Conservation (phyloP, 2,329 filamentous ascomycete genomes). For the Botryosphaeria agaves region DNA sequence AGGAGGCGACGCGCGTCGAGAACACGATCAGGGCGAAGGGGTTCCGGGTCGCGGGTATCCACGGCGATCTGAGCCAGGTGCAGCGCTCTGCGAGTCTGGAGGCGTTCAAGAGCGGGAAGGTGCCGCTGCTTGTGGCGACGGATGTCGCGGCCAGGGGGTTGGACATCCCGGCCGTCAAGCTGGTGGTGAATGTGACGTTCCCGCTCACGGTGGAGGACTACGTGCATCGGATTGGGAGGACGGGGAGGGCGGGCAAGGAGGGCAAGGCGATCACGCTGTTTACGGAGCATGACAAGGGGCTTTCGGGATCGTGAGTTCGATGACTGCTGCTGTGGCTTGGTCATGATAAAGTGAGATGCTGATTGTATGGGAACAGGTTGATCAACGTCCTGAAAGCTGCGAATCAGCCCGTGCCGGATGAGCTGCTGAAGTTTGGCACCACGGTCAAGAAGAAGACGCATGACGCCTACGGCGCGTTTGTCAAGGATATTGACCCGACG, state of each 20-base stretch:
- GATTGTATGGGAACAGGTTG: constrained; percentile 40
- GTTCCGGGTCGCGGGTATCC: constrained; percentile 75
- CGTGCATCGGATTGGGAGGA: constrained; percentile 91
- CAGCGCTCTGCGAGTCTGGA: constrained; percentile 76
- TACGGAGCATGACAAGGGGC: constrained; percentile 83
- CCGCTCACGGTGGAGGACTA: constrained; percentile 94
- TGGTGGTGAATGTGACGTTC: constrained; percentile 91
- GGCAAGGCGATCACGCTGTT: constrained; percentile 87
- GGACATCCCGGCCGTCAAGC: constrained; percentile 87
- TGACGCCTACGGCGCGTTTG: constrained; percentile 87
- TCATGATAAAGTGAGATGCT: constrained; percentile 5
- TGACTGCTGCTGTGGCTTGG: background rate
- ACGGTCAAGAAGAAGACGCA: constrained; percentile 99
- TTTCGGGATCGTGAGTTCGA: constrained; percentile 67
- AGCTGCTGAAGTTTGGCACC: constrained; percentile 85
- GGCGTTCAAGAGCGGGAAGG: constrained; percentile 73
- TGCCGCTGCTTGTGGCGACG: constrained; percentile 78
- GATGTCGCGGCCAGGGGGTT: constrained; percentile 89
- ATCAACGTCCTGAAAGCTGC: constrained; percentile 93
- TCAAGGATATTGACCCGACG: constrained; percentile 72
- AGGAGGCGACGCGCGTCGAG: constrained; percentile 85
- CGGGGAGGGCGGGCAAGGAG: constrained; percentile 77
- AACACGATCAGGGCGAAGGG: constrained; percentile 61
- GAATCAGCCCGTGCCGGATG: constrained; percentile 77
- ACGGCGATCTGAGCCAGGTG: constrained; percentile 80